phyloP scores from a whole-genome alignment of 106 monocot genomes.

The Alisma plantagoaquatica region DNA sequence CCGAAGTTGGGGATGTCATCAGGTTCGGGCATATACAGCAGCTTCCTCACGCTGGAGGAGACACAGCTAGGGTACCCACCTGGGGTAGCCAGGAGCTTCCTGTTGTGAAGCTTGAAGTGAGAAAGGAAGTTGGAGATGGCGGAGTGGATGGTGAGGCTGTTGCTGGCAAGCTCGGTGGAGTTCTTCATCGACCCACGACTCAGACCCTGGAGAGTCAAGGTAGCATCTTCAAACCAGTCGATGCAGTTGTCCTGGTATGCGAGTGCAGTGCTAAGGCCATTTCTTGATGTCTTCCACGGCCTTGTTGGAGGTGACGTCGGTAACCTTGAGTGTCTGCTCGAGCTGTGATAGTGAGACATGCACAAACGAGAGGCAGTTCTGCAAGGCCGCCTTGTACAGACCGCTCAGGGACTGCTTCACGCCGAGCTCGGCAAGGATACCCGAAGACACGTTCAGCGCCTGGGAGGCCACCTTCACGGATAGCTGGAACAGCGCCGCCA shows the following conservation, averaged over 20 bases:
- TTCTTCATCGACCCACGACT: background rate
- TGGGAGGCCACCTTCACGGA: background rate
- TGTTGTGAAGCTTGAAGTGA: background rate
- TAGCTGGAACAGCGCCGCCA: background rate
- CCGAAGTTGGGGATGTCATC: background rate
- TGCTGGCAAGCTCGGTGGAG: slow-evolving; percentile 7
- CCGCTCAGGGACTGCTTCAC: background rate
- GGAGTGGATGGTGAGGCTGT: slow-evolving; percentile 8
- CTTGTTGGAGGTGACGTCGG: slow-evolving; percentile 5
- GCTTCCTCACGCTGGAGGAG: background rate
- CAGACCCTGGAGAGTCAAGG: background rate
- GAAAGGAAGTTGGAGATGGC: slow-evolving; percentile 1
- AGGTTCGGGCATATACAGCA: slow-evolving; percentile 1
- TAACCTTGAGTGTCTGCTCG: background rate
- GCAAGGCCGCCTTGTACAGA: background rate
- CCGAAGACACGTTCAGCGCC: background rate
- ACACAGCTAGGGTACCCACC: background rate
- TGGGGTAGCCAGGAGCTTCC: slow-evolving; percentile 3
- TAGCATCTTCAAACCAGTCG: background rate
- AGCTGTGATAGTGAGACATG: slow-evolving; percentile 6
- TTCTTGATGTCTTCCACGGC: slow-evolving; percentile 11
- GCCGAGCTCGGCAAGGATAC: slow-evolving; percentile 2
- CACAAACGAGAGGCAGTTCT: background rate
- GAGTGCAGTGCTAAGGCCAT: slow-evolving; percentile 14
- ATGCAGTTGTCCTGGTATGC: slow-evolving; percentile 1